Conservation (phyloP, 2,329 filamentous ascomycete species). For the Dothistroma pini region DNA sequence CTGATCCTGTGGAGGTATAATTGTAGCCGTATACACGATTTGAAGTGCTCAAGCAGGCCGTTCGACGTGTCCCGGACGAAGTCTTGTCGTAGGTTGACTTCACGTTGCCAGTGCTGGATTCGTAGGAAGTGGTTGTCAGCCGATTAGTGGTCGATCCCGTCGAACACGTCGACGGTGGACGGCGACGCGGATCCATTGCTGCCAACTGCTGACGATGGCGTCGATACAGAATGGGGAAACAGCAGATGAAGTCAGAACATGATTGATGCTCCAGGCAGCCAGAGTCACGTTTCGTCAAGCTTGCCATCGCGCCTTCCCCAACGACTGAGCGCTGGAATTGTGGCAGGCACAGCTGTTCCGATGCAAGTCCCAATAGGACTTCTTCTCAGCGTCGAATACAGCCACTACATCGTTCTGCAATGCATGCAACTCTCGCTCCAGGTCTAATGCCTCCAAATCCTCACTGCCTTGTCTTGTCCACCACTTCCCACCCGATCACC, state of each 20-base stretch:
- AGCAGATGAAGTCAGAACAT: not conserved
- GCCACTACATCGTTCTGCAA: too few relatives aligned
- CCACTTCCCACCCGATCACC: conserved; percentile 85
- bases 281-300: not conserved
- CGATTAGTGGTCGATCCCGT: not conserved
- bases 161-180: conserved; percentile 6
- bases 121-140: not conserved
- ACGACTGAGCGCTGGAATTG: not conserved
- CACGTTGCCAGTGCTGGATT: not conserved
- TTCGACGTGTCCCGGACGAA: conserved; percentile 1
- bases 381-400: not conserved
- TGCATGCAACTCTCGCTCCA: too few relatives aligned
- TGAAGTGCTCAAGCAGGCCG: conserved; percentile 8
- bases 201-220: not conserved
- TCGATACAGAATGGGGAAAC: not conserved
- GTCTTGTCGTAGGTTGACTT: not conserved
- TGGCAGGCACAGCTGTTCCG: not conserved
- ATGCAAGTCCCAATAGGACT: not conserved
- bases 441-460: conserved; percentile 59
- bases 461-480: conserved; percentile 79
- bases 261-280: not conserved
- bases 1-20: conserved; percentile 22
- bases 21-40: conserved; percentile 10
- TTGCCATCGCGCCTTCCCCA: not conserved
- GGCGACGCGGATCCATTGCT: conserved; percentile 6